phyloP scores from a whole-genome alignment of 768 basidiomycete species.

The Zangia roseola region DNA sequence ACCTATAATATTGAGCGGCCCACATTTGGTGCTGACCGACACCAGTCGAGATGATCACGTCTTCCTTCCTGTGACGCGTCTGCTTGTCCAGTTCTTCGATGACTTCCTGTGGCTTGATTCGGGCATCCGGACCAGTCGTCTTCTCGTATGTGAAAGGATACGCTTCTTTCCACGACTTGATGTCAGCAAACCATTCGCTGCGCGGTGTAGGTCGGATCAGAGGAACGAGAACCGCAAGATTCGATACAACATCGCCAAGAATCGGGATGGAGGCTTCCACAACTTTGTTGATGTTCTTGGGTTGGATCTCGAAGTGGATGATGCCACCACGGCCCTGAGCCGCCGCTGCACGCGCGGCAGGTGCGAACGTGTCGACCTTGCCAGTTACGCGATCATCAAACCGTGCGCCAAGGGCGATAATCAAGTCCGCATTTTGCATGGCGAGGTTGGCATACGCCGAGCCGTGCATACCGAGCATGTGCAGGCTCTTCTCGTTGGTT shows the following conservation, averaged over 20 bases:
- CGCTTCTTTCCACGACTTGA: slow-evolving; percentile 78
- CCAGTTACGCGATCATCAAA: slow-evolving; percentile 99
- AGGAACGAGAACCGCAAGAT: slow-evolving; percentile 80
- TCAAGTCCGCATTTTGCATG: slow-evolving; percentile 96
- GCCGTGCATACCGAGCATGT: slow-evolving; percentile 99
- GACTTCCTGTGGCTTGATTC: slow-evolving; percentile 96
- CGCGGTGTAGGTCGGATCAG: slow-evolving; percentile 65
- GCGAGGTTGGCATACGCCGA: slow-evolving; percentile 96
- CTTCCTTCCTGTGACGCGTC: slow-evolving; percentile 76
- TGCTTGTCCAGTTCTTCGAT: slow-evolving; percentile 88
- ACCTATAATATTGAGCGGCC: slow-evolving; percentile 93
- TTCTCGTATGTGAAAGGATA: slow-evolving; percentile 90
- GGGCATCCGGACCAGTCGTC: slow-evolving; percentile 51
- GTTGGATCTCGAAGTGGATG: slow-evolving; percentile 98
- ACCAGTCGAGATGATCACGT: slow-evolving; percentile 87
- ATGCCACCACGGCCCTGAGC: slow-evolving; percentile 87
- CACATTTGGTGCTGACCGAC: slow-evolving; percentile 99
- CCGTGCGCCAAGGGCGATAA: slow-evolving; percentile 93
- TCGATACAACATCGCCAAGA: slow-evolving; percentile 88
- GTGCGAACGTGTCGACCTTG: slow-evolving; percentile 85
- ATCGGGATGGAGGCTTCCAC: slow-evolving; percentile 92
- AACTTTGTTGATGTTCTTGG: slow-evolving; percentile 99
- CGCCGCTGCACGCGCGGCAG: slow-evolving; percentile 85
- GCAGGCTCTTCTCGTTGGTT: slow-evolving; percentile 76
- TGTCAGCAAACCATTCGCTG: slow-evolving; percentile 78